Evolutionary conservation across 2,329 filamentous ascomycete genomes (phyloP).

Genomic region (Eurotiales sp.): DNA sequence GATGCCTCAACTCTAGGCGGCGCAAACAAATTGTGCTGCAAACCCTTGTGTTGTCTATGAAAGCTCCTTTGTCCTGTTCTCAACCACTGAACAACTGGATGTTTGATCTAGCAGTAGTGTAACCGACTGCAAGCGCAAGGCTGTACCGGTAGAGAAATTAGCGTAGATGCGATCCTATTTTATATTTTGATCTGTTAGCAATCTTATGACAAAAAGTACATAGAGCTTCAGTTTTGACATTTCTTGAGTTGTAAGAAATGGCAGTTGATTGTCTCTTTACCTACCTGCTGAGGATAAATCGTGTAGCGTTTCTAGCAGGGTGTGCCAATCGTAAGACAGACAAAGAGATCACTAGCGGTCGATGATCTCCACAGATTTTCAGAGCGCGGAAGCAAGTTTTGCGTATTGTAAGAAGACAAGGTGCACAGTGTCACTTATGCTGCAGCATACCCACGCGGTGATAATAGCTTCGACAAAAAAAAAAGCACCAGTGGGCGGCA

Average conservation of each 20-base stretch:
- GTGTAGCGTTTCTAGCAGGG: background rate
- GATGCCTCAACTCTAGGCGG: no score
- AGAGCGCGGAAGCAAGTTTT: background rate
- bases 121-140: no score
- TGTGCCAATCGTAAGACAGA: background rate
- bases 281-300: background rate
- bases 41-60: no score
- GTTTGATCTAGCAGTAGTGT: no score
- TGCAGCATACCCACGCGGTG: constrained; percentile 7
- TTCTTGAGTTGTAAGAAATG: background rate
- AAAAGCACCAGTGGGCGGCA: background rate
- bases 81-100: no score
- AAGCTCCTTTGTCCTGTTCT: no score
- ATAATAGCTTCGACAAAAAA: constrained; percentile 4
- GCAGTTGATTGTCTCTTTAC: background rate
- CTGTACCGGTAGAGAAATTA: no score
- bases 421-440: background rate
- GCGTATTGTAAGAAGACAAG: background rate
- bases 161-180: no score
- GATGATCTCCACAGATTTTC: background rate
- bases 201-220: no score
- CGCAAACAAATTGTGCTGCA: no score
- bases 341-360: background rate
- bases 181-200: no score
- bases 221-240: no score